phyloP scores from a whole-genome alignment of 164 flowering plant genomes.

The Berberis thunbergii region DNA sequence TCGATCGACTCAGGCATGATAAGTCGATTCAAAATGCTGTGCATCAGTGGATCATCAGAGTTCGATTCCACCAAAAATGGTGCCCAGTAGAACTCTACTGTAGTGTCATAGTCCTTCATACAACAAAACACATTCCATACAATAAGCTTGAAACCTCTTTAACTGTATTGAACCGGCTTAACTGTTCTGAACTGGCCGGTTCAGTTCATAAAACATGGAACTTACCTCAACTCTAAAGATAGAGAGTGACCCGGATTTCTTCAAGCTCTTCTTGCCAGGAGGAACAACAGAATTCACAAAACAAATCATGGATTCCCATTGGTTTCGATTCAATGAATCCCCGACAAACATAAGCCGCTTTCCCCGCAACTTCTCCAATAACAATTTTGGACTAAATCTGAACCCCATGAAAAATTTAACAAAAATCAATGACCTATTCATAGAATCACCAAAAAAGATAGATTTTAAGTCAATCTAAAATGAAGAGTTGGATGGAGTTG shows the following conservation, averaged over 20 bases:
- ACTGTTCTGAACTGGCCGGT: not conserved
- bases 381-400: constrained; percentile 65
- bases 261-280: constrained; percentile 62
- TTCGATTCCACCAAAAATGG: constrained; percentile 95
- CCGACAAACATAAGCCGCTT: constrained; percentile 97
- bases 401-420: not conserved
- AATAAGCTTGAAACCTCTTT: not conserved
- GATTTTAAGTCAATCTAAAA: not conserved
- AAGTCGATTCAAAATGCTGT: constrained; percentile 75
- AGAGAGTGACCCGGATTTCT: constrained; percentile 64
- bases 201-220: not conserved
- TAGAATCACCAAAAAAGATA: not conserved
- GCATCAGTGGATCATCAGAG: constrained; percentile 86
- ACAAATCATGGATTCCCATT: constrained; percentile 99
- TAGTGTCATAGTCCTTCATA: constrained; percentile 73
- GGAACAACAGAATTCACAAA: constrained; percentile 74
- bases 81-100: constrained; percentile 97
- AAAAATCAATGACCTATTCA: not conserved
- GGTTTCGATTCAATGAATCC: constrained; percentile 91
- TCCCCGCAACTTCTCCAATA: constrained; percentile 75
- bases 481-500: not conserved
- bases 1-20: constrained; percentile 81
- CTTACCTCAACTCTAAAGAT: constrained; percentile 73
- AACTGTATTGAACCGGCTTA: not conserved
- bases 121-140: not conserved